Conservation (phyloP, 2,329 filamentous ascomycete genomes). For the Epichloe baconii region DNA sequence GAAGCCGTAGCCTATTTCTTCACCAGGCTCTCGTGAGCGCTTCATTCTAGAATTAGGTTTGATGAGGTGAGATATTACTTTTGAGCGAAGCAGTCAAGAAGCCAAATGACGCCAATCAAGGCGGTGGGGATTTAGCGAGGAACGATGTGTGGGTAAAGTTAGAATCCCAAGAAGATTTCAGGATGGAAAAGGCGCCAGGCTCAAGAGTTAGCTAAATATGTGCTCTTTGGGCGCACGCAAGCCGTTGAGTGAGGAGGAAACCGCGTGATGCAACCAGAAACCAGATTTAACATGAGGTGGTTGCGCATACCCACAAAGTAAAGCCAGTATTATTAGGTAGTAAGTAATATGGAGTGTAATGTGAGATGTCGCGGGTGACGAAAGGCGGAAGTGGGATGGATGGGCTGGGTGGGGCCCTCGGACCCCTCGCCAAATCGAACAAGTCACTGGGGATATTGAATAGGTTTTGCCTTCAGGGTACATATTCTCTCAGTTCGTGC, state of each 20-base stretch:
- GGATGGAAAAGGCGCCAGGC: neutral
- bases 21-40: constrained; percentile 48
- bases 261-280: neutral
- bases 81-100: neutral
- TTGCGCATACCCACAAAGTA: neutral
- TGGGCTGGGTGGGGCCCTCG: neutral
- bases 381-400: neutral
- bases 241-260: neutral
- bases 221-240: neutral
- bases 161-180: neutral
- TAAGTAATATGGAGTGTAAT: neutral
- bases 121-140: neutral
- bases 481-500: no score
- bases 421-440: neutral
- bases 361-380: neutral
- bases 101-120: neutral
- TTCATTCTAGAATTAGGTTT: constrained; percentile 33
- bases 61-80: constrained; percentile 6
- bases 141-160: neutral
- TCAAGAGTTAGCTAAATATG: no score
- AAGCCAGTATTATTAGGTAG: no score
- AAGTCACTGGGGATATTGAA: no score
- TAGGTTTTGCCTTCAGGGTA: no score
- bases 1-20: constrained; percentile 25
- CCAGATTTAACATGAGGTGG: neutral